Conservation (phyloP, 129 eudicot genomes). For the Arctium minus region DNA sequence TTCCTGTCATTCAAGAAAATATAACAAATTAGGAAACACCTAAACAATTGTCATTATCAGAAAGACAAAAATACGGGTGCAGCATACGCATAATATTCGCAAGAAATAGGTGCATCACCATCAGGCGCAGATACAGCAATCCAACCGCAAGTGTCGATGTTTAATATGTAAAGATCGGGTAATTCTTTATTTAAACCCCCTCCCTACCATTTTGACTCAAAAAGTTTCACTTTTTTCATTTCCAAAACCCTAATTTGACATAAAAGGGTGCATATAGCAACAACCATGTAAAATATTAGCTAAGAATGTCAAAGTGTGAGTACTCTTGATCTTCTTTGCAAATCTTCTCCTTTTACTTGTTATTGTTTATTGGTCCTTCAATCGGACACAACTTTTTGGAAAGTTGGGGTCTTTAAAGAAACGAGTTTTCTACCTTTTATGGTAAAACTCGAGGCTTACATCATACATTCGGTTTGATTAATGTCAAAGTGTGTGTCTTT, state of each 20-base stretch:
- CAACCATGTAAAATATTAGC: no score
- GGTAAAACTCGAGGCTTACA: background rate
- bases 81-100: background rate
- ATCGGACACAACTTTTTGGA: background rate
- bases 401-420: background rate
- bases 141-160: background rate
- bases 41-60: background rate
- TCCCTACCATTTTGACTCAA: no score
- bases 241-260: no score
- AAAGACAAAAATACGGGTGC: background rate
- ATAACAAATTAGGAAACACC: background rate
- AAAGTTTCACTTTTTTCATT: no score
- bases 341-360: no score
- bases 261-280: no score
- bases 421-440: background rate
- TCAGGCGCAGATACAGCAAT: background rate
- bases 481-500: background rate
- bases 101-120: background rate
- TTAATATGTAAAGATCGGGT: background rate
- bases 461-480: background rate
- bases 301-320: no score
- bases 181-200: background rate
- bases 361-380: background rate
- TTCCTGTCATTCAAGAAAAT: constrained; percentile 55
- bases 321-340: no score